phyloP scores from a whole-genome alignment of 306 rosid genomes.

The Myrica gale region DNA sequence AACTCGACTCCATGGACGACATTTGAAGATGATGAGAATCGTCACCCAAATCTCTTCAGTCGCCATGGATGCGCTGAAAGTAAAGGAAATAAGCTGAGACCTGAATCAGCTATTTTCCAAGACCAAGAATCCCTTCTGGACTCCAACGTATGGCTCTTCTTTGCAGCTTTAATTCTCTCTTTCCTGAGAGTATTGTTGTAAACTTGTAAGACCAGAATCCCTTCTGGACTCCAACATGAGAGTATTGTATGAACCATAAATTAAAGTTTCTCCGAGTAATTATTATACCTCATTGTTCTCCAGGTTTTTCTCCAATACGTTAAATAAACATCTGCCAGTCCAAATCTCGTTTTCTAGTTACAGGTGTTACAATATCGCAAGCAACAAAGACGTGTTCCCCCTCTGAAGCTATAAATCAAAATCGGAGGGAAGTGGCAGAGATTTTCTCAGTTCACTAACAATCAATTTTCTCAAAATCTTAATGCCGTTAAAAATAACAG shows the following conservation, averaged over 20 bases:
- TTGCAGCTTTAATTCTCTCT: slow-evolving; percentile 1
- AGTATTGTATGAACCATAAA: not conserved
- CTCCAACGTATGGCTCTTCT: slow-evolving; percentile 32
- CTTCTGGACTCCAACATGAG: not conserved
- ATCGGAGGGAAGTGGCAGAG: too few relatives aligned
- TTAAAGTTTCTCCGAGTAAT: slow-evolving; percentile 5
- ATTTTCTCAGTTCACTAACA: too few relatives aligned
- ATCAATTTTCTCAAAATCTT: too few relatives aligned
- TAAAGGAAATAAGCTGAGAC: slow-evolving; percentile 36
- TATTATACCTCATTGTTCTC: slow-evolving; percentile 11
- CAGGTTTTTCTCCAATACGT: not conserved
- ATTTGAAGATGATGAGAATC: slow-evolving; percentile 70
- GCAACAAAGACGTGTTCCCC: too few relatives aligned
- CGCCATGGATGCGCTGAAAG: slow-evolving; percentile 26
- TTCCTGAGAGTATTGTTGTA: not conserved
- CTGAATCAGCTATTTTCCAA: slow-evolving; percentile 42
- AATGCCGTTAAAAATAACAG: not conserved
- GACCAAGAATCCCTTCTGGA: slow-evolving; percentile 54
- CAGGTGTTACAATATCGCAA: too few relatives aligned
- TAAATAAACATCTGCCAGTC: not conserved
- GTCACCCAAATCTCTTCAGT: slow-evolving; percentile 72
- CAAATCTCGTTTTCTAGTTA: not conserved
- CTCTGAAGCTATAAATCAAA: not conserved
- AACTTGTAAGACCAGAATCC: too few relatives aligned
- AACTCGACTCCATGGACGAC: slow-evolving; percentile 71